Percentiles rank a stretch among this genome's conserved stretches.
phyloP scores from a whole-genome alignment of 768 basidiomycete species.

The Chalciporus sphaerocephalus region DNA sequence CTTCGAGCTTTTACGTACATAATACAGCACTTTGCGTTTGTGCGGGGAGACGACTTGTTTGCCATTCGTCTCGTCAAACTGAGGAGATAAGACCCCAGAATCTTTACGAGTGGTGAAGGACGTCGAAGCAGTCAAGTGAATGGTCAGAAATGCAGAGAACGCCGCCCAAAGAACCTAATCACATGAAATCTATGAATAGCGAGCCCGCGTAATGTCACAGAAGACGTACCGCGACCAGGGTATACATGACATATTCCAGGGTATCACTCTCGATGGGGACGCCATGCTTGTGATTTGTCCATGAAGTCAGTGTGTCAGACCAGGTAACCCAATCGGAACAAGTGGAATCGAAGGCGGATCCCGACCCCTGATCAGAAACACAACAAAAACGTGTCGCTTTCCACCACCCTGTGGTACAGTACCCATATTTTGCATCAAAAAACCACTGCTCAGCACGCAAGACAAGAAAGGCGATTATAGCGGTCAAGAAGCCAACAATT shows the following conservation, averaged over 20 bases:
- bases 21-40: constrained; percentile 75
- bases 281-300: constrained; percentile 8
- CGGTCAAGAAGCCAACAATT: constrained; percentile 81
- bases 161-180: constrained; percentile 67
- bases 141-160: constrained; percentile 72
- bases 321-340: constrained; percentile 77
- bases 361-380: constrained; percentile 30
- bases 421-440: constrained; percentile 91
- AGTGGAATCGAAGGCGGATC: constrained; percentile 25
- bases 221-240: constrained; percentile 68
- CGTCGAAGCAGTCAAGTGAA: constrained; percentile 83
- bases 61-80: constrained; percentile 35
- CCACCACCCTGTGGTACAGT: constrained; percentile 67
- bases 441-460: constrained; percentile 82
- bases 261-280: constrained; percentile 29
- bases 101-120: constrained; percentile 89
- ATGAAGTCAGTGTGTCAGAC: constrained; percentile 51
- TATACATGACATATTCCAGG: constrained; percentile 69
- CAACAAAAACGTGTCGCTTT: constrained; percentile 84
- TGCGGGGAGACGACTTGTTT: constrained; percentile 25
- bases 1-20: constrained; percentile 49
- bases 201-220: neutral
- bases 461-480: constrained; percentile 81
- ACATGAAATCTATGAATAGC: neutral
- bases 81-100: constrained; percentile 59